phyloP scores from a whole-genome alignment of 106 monocot species.

The Xerophyta viscosa region DNA sequence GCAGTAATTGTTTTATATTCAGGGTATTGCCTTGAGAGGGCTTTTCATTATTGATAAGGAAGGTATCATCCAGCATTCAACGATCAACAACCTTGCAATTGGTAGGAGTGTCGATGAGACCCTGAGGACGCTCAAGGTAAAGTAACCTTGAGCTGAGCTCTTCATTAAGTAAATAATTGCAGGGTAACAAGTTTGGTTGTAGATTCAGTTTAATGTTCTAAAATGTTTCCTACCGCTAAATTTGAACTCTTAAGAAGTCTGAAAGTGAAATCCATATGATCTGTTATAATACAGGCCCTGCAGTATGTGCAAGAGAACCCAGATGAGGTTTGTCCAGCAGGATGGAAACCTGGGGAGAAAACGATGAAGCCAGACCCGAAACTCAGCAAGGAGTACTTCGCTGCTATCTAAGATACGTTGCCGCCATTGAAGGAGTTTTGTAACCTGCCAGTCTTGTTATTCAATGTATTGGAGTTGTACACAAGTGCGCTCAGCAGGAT shows the following conservation, averaged over 20 bases:
- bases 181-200: too few relatives aligned
- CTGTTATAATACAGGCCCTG: constrained; percentile 42
- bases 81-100: constrained; percentile 88
- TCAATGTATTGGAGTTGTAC: too few relatives aligned
- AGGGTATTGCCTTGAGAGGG: constrained; percentile 87
- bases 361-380: constrained; percentile 96
- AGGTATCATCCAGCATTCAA: constrained; percentile 92
- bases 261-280: too few relatives aligned
- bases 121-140: constrained; percentile 91
- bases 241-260: too few relatives aligned
- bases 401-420: constrained; percentile 44
- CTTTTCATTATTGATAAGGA: constrained; percentile 97
- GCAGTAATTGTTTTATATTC: constrained; percentile 1
- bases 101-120: constrained; percentile 92
- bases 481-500: too few relatives aligned
- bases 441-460: too few relatives aligned
- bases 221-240: too few relatives aligned
- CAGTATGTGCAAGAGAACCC: constrained; percentile 92
- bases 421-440: too few relatives aligned
- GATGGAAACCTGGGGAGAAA: constrained; percentile 93
- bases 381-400: constrained; percentile 80
- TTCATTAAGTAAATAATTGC: too few relatives aligned
- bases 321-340: constrained; percentile 93
- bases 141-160: too few relatives aligned
- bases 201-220: too few relatives aligned